Percentiles rank a stretch among this genome's conserved stretches.
Evolutionary conservation across 2,329 filamentous ascomycete genomes (phyloP).

Genomic region (Botryotinia convoluta): DNA sequence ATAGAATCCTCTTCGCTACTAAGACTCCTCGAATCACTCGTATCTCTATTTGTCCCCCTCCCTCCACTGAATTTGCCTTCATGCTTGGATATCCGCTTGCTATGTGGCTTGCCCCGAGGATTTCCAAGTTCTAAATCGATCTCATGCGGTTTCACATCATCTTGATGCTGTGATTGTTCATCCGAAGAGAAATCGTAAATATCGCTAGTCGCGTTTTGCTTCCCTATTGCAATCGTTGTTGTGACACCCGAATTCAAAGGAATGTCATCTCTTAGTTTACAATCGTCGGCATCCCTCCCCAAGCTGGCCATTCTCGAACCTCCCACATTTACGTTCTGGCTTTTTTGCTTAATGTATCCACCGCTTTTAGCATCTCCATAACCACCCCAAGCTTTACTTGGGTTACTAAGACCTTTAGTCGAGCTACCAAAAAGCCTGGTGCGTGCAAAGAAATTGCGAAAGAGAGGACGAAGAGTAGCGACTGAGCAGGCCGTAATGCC

Average conservation of each 20-base stretch:
- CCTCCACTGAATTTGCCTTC: background rate
- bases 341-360: slow-evolving; percentile 10
- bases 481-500: slow-evolving; percentile 42
- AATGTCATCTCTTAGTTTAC: background rate
- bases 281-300: background rate
- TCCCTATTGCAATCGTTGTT: background rate
- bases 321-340: background rate
- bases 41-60: background rate
- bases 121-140: slow-evolving; percentile 3
- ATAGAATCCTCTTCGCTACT: background rate
- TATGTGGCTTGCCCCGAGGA: background rate
- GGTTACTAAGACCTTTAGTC: background rate
- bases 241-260: background rate
- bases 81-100: background rate
- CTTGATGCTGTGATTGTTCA: background rate
- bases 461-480: slow-evolving; percentile 43
- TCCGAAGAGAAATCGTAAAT: background rate
- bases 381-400: background rate
- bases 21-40: background rate
- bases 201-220: background rate
- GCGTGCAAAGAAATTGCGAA: slow-evolving; percentile 30
- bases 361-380: background rate
- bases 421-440: slow-evolving; percentile 8
- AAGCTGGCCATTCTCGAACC: background rate
- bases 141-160: background rate